Evolutionary conservation across 148 eudicot species (phyloP).

Genomic region (Chenopodium album): DNA sequence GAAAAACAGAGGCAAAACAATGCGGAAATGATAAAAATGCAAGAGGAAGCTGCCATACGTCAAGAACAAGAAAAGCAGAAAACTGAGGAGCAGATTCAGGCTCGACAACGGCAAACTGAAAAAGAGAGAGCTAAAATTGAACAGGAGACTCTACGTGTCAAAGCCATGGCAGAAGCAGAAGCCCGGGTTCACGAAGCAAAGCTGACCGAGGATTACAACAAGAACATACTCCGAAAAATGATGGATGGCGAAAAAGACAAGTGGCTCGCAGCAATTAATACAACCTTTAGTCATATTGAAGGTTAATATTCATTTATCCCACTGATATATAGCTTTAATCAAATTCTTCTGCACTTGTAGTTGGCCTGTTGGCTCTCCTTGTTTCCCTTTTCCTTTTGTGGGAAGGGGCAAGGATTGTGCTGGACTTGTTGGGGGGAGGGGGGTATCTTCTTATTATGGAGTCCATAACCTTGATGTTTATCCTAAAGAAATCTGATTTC

Average conservation of each 20-base stretch:
- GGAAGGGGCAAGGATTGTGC: neutral
- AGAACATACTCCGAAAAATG: slow-evolving; percentile 72
- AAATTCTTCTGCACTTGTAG: neutral
- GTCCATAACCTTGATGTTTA: neutral
- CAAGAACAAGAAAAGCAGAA: slow-evolving; percentile 79
- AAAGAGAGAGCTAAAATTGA: slow-evolving; percentile 93
- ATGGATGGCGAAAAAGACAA: slow-evolving; percentile 88
- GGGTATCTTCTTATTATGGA: neutral
- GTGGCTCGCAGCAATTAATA: slow-evolving; percentile 97
- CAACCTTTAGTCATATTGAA: slow-evolving; percentile 91
- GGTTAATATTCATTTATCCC: slow-evolving; percentile 34
- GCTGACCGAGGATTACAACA: slow-evolving; percentile 79
- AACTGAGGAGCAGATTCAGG: slow-evolving; percentile 96
- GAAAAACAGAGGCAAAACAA: slow-evolving; percentile 85
- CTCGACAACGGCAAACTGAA: slow-evolving; percentile 88
- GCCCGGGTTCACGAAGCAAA: slow-evolving; percentile 87
- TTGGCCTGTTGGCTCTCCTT: neutral
- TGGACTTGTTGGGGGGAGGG: neutral
- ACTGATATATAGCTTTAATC: neutral
- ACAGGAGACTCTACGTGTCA: slow-evolving; percentile 79
- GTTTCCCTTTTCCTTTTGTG: neutral
- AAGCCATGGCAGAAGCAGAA: slow-evolving; percentile 93
- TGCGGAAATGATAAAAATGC: slow-evolving; percentile 81
- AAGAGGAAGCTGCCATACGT: slow-evolving; percentile 78
- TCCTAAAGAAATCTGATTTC: neutral